These are phyloP conservation scores for Plasmodium coatneyi DNA, from an alignment of 169 alveolate species.

Conservation along the genomic window DNA sequence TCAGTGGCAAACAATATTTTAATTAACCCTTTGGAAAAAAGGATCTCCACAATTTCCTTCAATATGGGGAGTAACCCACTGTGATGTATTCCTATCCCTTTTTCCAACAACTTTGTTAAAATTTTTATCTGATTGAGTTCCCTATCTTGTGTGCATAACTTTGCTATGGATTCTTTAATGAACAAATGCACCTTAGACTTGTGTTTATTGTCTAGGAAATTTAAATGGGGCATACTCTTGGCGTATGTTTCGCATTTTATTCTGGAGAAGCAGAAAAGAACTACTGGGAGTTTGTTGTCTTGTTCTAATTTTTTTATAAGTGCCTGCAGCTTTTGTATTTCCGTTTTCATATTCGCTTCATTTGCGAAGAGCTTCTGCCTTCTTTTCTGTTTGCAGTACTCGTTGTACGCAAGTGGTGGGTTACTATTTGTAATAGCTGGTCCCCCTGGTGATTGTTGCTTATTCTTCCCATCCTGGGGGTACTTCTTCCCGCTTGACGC, in stretches of 20 bases:
- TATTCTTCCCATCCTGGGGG: not conserved
- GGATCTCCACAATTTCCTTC: constrained; percentile 98
- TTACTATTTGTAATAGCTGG: not conserved
- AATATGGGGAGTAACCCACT: constrained; percentile 98
- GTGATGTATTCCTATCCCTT: constrained; percentile 99
- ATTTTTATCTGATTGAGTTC: constrained; percentile 91
- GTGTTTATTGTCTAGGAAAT: constrained; percentile 88
- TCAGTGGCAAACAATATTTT: constrained; percentile 98
- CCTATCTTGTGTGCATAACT: constrained; percentile 89
- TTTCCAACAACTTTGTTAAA: constrained; percentile 86
- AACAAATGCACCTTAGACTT: constrained; percentile 89
- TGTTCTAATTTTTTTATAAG: constrained; percentile 83
- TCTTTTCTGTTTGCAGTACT: constrained; percentile 58
- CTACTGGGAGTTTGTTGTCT: constrained; percentile 95
- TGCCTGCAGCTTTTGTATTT: constrained; percentile 87
- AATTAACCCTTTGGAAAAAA: constrained; percentile 96
- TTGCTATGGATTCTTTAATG: constrained; percentile 88
- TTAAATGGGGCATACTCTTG: constrained; percentile 86
- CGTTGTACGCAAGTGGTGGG: constrained; percentile 25
- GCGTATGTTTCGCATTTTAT: constrained; percentile 93
- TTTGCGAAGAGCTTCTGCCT: constrained; percentile 31
- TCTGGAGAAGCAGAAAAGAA: constrained; percentile 95
- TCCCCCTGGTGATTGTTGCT: not conserved
- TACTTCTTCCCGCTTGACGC: constrained; percentile 18
- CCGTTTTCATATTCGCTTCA: constrained; percentile 82